These are phyloP conservation scores for Tolypocladium paradoxum DNA, from an alignment of 2,329 filamentous ascomycete species.

Conservation along the genomic window DNA sequence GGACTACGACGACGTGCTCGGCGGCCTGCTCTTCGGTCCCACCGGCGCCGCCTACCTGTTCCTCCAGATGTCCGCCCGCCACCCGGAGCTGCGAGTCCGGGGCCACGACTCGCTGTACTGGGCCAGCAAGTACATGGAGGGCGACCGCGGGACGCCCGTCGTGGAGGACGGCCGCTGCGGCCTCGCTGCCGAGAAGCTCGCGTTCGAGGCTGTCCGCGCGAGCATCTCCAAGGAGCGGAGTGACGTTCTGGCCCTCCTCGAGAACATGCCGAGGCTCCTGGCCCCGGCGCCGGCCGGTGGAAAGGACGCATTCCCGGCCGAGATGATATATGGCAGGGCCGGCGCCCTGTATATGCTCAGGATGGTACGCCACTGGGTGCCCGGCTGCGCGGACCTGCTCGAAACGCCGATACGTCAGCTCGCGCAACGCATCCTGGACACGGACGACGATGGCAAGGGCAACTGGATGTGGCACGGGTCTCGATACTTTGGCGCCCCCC, in stretches of 20 bases:
- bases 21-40: slow-evolving; percentile 42
- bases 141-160: slow-evolving; percentile 18
- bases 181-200: slow-evolving; percentile 36
- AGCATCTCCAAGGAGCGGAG: slow-evolving; percentile 27
- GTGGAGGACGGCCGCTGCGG: slow-evolving; percentile 36
- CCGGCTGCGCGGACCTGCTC: slow-evolving; percentile 33
- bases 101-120: slow-evolving; percentile 32
- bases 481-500: slow-evolving; percentile 53
- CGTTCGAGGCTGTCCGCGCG: slow-evolving; percentile 33
- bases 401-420: slow-evolving; percentile 46
- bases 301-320: slow-evolving; percentile 37
- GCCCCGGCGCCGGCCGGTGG: slow-evolving; percentile 9
- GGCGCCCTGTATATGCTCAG: slow-evolving; percentile 59
- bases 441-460: slow-evolving; percentile 26
- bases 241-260: slow-evolving; percentile 28
- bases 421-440: slow-evolving; percentile 46
- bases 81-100: slow-evolving; percentile 32
- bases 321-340: slow-evolving; percentile 56
- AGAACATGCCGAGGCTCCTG: slow-evolving; percentile 24
- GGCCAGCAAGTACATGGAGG: slow-evolving; percentile 36
- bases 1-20: slow-evolving; percentile 15
- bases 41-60: slow-evolving; percentile 47
- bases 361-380: slow-evolving; percentile 47
- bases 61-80: slow-evolving; percentile 31
- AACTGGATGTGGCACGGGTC: slow-evolving; percentile 55